Conservation (phyloP, 2,329 filamentous ascomycete species). For the Pseudogymnoascus sp. region DNA sequence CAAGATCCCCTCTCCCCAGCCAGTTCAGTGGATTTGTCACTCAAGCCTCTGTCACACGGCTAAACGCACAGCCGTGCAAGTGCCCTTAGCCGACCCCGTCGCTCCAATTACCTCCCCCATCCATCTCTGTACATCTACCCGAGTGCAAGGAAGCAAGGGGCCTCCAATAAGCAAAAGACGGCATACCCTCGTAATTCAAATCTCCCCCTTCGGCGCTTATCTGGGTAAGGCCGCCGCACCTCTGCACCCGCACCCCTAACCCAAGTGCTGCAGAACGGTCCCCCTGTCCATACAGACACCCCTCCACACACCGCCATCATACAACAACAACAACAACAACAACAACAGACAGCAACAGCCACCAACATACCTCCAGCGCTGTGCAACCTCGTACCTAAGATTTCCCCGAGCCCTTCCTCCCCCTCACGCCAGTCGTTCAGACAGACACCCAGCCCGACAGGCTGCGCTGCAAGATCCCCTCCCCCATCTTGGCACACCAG, state of each 20-base stretch:
- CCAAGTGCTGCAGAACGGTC: background rate
- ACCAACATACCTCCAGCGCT: background rate
- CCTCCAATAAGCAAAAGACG: background rate
- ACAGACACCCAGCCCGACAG: background rate
- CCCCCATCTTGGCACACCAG: background rate
- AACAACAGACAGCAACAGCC: background rate
- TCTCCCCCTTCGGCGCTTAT: constrained; percentile 1
- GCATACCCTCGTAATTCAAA: background rate
- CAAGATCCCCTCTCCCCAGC: background rate
- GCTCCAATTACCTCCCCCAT: background rate
- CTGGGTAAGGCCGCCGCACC: background rate
- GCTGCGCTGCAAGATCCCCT: background rate
- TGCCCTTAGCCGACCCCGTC: background rate
- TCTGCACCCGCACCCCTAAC: background rate
- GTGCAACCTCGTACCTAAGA: background rate
- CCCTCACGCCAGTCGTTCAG: background rate
- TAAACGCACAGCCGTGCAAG: background rate
- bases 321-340: background rate
- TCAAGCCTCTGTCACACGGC: background rate
- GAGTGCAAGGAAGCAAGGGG: background rate
- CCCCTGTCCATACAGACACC: background rate
- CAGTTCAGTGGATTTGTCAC: constrained; percentile 2
- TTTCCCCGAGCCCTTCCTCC: background rate
- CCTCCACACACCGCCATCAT: background rate
- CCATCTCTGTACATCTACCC: background rate